Evolutionary conservation across 1,139 yeast species (phyloP).

Genomic region (Suhomyces wounanorum): DNA sequence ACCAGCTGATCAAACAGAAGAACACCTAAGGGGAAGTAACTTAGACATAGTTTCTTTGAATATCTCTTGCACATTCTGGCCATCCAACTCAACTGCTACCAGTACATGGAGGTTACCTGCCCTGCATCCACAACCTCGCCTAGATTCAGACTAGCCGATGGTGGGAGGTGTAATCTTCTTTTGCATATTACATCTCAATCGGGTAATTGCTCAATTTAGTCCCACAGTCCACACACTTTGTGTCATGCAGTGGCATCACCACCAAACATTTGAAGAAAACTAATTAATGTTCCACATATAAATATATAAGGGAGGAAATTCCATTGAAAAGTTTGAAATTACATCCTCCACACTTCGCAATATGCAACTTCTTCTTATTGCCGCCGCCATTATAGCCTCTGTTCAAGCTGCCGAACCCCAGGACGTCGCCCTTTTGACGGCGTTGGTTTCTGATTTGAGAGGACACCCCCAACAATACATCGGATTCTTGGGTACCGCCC

Average conservation of each 20-base stretch:
- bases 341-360: neutral
- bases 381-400: conserved; percentile 14
- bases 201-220: neutral
- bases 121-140: neutral
- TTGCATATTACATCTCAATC: neutral
- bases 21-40: too few species aligned
- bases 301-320: neutral
- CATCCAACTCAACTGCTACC: too few species aligned
- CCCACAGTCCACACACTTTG: neutral
- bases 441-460: conserved; percentile 41
- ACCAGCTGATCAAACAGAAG: too few species aligned
- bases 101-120: too few species aligned
- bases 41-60: too few species aligned
- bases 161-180: neutral
- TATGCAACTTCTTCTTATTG: conserved; percentile 1
- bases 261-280: neutral
- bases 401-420: conserved; percentile 28
- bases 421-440: conserved; percentile 42
- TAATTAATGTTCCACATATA: neutral
- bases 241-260: neutral
- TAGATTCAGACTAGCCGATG: neutral
- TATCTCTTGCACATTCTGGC: too few species aligned
- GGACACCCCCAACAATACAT: conserved; percentile 28
- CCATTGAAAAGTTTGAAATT: neutral
- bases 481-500: conserved; percentile 37